These are phyloP conservation scores for Houttuynia cordata DNA, from an alignment of 164 flowering plant genomes.

Conservation along the genomic window DNA sequence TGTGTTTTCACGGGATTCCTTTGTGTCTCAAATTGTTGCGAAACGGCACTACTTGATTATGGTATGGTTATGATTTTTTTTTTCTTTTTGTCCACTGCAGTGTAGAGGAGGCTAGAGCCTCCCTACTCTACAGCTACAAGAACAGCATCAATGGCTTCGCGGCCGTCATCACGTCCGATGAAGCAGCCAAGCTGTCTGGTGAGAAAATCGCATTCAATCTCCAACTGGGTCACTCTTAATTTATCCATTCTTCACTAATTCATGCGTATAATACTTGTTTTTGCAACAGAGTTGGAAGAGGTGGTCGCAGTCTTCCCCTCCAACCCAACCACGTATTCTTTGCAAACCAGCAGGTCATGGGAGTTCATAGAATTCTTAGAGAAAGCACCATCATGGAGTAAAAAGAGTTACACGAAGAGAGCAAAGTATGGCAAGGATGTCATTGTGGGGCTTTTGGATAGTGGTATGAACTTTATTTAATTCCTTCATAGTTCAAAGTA, in stretches of 20 bases:
- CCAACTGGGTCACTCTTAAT: neutral
- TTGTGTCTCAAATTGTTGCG: too few species aligned
- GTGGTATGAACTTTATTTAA: conserved; percentile 28
- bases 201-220: neutral
- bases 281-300: conserved; percentile 42
- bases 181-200: conserved; percentile 62
- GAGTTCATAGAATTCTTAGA: conserved; percentile 44
- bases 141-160: conserved; percentile 89
- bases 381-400: neutral
- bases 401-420: conserved; percentile 17
- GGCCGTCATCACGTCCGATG: conserved; percentile 52
- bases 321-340: conserved; percentile 26
- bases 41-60: too few species aligned
- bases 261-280: neutral
- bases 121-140: conserved; percentile 83
- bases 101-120: conserved; percentile 48
- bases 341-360: conserved; percentile 92
- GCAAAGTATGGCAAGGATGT: conserved; percentile 49
- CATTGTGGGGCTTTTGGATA: conserved; percentile 59
- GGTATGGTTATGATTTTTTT: too few species aligned
- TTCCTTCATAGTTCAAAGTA: neutral
- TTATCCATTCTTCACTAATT: too few species aligned
- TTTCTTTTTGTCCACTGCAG: too few species aligned
- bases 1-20: too few species aligned
- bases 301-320: conserved; percentile 50